Conservation (phyloP, 148 eudicot genomes). For the Pharnaceum exiguum region DNA sequence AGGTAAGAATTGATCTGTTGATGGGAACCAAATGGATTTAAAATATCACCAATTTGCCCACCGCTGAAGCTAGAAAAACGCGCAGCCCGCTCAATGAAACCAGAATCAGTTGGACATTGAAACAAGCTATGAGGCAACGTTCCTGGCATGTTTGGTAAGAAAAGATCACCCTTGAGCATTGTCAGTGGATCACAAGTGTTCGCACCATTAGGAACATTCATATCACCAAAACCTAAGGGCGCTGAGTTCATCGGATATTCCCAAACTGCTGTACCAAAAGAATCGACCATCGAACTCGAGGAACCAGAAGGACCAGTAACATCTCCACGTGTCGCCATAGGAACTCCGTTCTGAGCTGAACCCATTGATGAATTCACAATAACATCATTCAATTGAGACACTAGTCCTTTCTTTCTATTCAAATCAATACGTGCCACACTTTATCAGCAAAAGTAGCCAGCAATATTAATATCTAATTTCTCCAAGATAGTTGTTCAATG, state of each 20-base stretch:
- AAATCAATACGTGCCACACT: slow-evolving; percentile 31
- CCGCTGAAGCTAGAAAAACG: slow-evolving; percentile 80
- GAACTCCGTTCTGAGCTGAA: slow-evolving; percentile 30
- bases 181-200: slow-evolving; percentile 41
- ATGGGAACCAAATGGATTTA: slow-evolving; percentile 50
- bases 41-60: slow-evolving; percentile 54
- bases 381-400: slow-evolving; percentile 63
- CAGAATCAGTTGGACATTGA: slow-evolving; percentile 86
- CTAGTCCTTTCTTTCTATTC: slow-evolving; percentile 39
- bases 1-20: slow-evolving; percentile 38
- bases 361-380: slow-evolving; percentile 49
- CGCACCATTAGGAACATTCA: slow-evolving; percentile 47
- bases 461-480: background rate
- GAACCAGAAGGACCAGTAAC: slow-evolving; percentile 45
- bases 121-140: slow-evolving; percentile 59
- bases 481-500: background rate
- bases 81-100: slow-evolving; percentile 90
- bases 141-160: slow-evolving; percentile 40
- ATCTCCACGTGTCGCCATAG: slow-evolving; percentile 35
- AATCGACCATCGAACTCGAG: slow-evolving; percentile 52
- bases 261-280: slow-evolving; percentile 60
- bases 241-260: slow-evolving; percentile 46
- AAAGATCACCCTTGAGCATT: slow-evolving; percentile 45
- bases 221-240: slow-evolving; percentile 48
- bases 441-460: slow-evolving; percentile 11